phyloP scores from a whole-genome alignment of 208 protist genomes.

The Herpetomonas samuelpessoai region DNA sequence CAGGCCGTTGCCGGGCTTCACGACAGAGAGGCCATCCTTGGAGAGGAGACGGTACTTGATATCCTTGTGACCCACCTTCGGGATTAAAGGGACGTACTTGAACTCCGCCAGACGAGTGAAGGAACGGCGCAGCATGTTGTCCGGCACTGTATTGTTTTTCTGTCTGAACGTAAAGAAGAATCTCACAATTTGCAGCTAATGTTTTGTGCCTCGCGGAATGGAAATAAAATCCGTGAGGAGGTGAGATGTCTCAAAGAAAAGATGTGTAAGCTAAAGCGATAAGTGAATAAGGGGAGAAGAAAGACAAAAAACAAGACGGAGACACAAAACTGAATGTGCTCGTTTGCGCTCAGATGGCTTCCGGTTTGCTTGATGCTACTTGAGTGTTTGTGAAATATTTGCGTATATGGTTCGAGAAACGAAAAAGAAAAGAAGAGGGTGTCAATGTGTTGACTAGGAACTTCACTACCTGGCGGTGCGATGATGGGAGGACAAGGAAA shows the following conservation, averaged over 20 bases:
- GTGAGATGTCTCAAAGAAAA: neutral
- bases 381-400: too few species aligned
- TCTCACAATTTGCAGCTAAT: neutral
- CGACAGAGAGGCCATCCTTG: constrained; percentile 80
- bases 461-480: too few species aligned
- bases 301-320: too few species aligned
- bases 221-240: neutral
- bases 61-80: constrained; percentile 60
- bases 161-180: constrained; percentile 8
- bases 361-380: too few species aligned
- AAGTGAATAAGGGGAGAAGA: too few species aligned
- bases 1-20: constrained; percentile 49
- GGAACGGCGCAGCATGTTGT: constrained; percentile 56
- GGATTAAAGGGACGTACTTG: constrained; percentile 75
- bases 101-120: constrained; percentile 43
- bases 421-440: too few species aligned
- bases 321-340: too few species aligned
- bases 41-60: constrained; percentile 81
- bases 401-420: too few species aligned
- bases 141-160: neutral
- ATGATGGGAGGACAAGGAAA: too few species aligned
- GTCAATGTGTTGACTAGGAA: too few species aligned
- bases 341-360: too few species aligned
- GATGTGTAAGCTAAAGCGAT: too few species aligned
- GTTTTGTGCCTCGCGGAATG: neutral